Evolutionary conservation across 1,139 yeast species (phyloP), one percentile per base, ranked within the genome.

Genomic region (Magnusiomyces magnusii): DNA sequence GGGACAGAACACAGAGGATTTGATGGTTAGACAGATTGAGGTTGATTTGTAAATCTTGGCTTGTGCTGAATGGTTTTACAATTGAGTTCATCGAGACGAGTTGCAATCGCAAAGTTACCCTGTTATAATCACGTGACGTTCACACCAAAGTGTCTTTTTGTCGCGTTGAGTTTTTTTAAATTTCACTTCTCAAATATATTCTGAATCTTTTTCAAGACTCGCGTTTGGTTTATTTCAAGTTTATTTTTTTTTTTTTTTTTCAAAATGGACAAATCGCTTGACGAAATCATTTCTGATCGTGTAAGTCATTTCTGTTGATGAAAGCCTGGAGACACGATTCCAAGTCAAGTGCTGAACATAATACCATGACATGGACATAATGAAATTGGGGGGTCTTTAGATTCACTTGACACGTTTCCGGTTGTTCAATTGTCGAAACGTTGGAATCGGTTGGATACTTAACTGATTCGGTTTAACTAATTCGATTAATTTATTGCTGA

Each of bases 181-280:
- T 13, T 13, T 13, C 13, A 31, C 36, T 31, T 31, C 13, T 31
- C 10, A 31, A 31, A 31, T 31, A 31, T 31, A 31, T 31, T 31
- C 7, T 31, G 10, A 31, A 31, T 31, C 36, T 31, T n/a, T n/a
- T n/a, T n/a, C n/a, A n/a, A n/a, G n/a, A n/a, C n/a, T n/a, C n/a
- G n/a, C n/a, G n/a, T n/a, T n/a, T n/a, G n/a, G n/a, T 15, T 44
- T 44, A 19, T 13, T 44, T 44, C 24, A 13, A 21, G n/a, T 47
- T 47, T 24, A 15, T 2, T 24, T 47, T 21, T 24, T 3, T 31
- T 42, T 24, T 25, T 19, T 17, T 41, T 44, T 31, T 7, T 47
- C 23, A 62, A 47, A 49, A 68, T 71, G 72, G 75, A 71, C 61
- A 69, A 69, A 64, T 71, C 75, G 57, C 64, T 71, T 49, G 75